Evolutionary conservation across 2,329 filamentous ascomycete genomes (phyloP), one percentile per base, ranked within the genome.

Genomic region (Verticillium nubilum): DNA sequence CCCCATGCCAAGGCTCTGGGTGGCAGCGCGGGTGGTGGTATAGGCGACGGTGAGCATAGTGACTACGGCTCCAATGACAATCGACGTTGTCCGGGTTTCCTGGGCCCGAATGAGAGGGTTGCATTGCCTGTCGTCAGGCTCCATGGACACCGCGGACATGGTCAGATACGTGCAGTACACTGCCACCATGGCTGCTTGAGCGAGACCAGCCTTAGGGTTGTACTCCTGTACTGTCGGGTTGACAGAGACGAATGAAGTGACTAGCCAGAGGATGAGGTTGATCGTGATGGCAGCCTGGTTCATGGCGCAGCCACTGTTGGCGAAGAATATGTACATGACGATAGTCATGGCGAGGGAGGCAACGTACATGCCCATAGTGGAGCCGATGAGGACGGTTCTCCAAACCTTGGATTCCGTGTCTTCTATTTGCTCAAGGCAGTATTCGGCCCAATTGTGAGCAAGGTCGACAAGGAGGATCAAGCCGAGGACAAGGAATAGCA

Each of bases 161-260:
- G 95, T 99, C 59, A 99, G 85, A 72, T 99, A 99, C 52, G 95
- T 98, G 84, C 95, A 99, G 81, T 99, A 99, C 60, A 97, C 86
- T 19, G 93, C 92, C 52, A 99, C 95, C 85, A 98, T 97, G 63
- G 95, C 94, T 50, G 93, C 92, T 73, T 99, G 95, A n/a, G 95
- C 95, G 61, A 99, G 83, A 55, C 95, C 95, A 50, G 95, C 95
- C 71, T 94, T 92, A 54, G 93, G 87, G 74, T 99, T 99, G 72
- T 88, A 88, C 69, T 93, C 92, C 74, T 99, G 95, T 15, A 99
- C 86, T 1, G 84, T 85, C 1, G 95, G 93, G 71, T 98, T 93
- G 62, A 99, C 88, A 0, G 94, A 97, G 31, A 97, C 82, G 65
- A 87, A 81, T 0, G 92, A 96, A 62, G 96, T 87, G 61, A 85